Evolutionary conservation across 1,139 yeast genomes (phyloP), one percentile per base, ranked within the genome.

Genomic region (Yamadazyma epiphylla): DNA sequence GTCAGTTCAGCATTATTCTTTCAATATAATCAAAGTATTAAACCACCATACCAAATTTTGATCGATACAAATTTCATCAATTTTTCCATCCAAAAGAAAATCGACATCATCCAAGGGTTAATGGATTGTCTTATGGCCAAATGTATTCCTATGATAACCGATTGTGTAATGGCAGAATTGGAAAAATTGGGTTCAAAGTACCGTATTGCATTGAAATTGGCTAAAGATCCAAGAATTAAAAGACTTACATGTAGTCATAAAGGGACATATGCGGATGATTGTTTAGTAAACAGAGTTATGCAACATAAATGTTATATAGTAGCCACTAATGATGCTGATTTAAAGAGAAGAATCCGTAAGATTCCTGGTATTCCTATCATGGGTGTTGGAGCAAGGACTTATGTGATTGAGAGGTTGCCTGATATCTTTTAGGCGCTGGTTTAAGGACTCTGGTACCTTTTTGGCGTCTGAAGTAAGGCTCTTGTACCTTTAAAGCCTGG

Each of bases 211-310:
- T 69, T 91, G 42, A 79, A 83, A 40, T 66, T 91, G 51, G 98
- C 98, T 21, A 82, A 87, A 46, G 98, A 91, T 52, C 96, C 96
- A 26, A 70, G 97, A 48, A 84, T 91, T 28, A 76, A 86, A 51
- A 70, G 97, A 39, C 68, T 91, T 27, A 85, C 80, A 25, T 91
- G 98, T 53, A 71, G 94, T 13, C 98, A 91, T 51, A 83, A 81
- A 46, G 98, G 98, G 13, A 91, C 96, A 0, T 91, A 91, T 67
- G 98, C 98, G 19, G 98, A 91, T 77, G 98, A 91, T 60, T 91
- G 98, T 58, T 60, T 91, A 23, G 97, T 91, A 16, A 81, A 84
- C 53, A 70, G 98, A 44, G 95, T 91, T 5, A 74, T 89, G 59
- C 97, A 89, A 51, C 97, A 91, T 60, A 91, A 91, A 54, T 91